A percentile compares a stretch with the other conserved stretches of the same genome.
Evolutionary conservation across 2,329 filamentous ascomycete species (phyloP).

Genomic region (Juglanconis sp.): DNA sequence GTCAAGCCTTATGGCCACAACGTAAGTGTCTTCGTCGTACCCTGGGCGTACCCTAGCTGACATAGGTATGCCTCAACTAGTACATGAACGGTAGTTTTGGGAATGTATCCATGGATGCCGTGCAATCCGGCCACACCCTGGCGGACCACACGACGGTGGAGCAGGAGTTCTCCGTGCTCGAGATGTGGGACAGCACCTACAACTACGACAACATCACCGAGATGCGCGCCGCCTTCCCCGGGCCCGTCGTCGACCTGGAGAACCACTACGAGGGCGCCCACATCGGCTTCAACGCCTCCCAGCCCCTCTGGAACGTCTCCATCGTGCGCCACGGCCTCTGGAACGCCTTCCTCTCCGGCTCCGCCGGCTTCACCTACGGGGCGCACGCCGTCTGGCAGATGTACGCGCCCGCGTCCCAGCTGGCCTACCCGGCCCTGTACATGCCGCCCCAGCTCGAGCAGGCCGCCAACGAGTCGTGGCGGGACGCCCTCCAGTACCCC

Average conservation of each 20-base stretch:
- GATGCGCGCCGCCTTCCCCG: constrained; percentile 1
- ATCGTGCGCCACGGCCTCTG: constrained; percentile 2
- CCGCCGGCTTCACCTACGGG: constrained; percentile 1
- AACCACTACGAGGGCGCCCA: constrained; percentile 3
- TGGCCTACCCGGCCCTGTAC: neutral
- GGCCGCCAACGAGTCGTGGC: constrained; percentile 3
- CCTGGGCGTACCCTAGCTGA: too few species aligned
- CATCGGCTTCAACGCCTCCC: neutral
- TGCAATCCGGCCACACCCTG: neutral
- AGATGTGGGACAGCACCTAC: neutral
- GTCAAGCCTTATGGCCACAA: constrained; percentile 1
- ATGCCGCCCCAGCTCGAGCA: neutral
- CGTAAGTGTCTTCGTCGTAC: neutral
- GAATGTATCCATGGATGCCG: neutral
- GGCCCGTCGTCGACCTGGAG: neutral
- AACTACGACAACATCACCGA: constrained; percentile 1
- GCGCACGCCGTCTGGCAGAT: constrained; percentile 3
- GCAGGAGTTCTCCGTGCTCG: neutral
- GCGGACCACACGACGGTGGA: neutral
- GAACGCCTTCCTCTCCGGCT: constrained; percentile 1
- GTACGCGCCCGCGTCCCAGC: neutral
- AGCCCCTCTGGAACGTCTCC: neutral
- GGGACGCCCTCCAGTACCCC: neutral
- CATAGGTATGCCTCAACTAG: neutral
- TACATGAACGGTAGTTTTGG: constrained; percentile 3